Base-by-base conservation (phyloP, 2,329 filamentous ascomycete species). In the Beauveria australis region DNA sequence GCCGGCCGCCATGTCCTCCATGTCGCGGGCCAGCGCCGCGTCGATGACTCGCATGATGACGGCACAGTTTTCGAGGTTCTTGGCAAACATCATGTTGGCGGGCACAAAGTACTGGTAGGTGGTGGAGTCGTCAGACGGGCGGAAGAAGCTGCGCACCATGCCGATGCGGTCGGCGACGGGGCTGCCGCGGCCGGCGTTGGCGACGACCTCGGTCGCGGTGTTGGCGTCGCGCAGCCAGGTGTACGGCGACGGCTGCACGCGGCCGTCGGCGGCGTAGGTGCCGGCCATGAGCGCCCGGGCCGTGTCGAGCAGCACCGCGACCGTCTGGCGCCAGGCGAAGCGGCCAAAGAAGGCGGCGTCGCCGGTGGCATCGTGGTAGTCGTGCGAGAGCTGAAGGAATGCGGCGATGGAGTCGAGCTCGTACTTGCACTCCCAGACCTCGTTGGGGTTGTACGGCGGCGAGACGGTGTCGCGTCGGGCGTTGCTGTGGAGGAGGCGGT, bases 381-480 rank as follows among this genome's bases (percentile, higher is more conserved):
- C 85, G 64, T 90, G 89, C 1, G 85, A 87, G 5, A 97, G 79
- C 47, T 90, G 85, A 8, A 97, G 79, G 73, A 97, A 97, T 33
- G 91, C 87, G 0, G 92, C 91, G 1, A 97, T 81, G 12, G 89
- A 93, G 76, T 97, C 92, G 51, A 97, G 85, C 75, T 97, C 93
- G 73, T 94, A 97, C 74, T 97, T 97, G 81, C 93, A 97, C 73
- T 97, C 93, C 70, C 94, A 97, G 0, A 96, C 92, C 43, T 86
- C 80, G 2, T 79, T 78, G 1, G 81, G 79, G 67, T 89, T 89
- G 28, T 89, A 87, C 30, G 79, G 74, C 0, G 91, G 89, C 78
- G 63, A 84, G 74, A 78, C 74, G 68, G 74, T 67, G 71, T 90
- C 88, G n/a, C 81, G 67, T 40, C 67, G 57, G 47, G 47, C 47